A percentile compares a stretch with the other conserved stretches of the same genome.
phyloP scores from a whole-genome alignment of 2,329 filamentous ascomycete species.

The Elsinoe arachidis region DNA sequence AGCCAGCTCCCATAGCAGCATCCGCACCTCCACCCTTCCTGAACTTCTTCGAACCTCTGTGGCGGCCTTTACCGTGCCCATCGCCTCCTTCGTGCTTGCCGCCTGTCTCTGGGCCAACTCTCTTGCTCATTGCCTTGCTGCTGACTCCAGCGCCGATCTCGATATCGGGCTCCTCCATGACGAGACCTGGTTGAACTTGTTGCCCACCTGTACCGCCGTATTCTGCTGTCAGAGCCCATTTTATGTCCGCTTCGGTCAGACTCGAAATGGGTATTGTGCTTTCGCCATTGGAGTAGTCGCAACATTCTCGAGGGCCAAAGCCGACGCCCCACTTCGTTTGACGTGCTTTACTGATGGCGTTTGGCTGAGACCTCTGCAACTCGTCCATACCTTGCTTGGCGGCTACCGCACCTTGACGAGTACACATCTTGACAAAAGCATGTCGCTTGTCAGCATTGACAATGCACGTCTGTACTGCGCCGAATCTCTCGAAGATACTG shows the following conservation, averaged over 20 bases:
- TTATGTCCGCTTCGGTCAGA: conserved; percentile 89
- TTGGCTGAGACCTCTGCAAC: conserved; percentile 70
- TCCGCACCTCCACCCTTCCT: conserved; percentile 17
- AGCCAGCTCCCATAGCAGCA: conserved; percentile 20
- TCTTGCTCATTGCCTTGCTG: conserved; percentile 56
- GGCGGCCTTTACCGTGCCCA: conserved; percentile 19
- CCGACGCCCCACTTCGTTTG: conserved; percentile 96
- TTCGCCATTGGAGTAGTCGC: conserved; percentile 85
- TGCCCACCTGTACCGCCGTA: conserved; percentile 85
- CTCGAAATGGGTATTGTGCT: conserved; percentile 88
- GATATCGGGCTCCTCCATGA: conserved; percentile 95
- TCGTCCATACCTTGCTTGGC: conserved; percentile 88
- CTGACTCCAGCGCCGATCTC: conserved; percentile 97
- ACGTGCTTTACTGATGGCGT: conserved; percentile 56
- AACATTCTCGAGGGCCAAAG: conserved; percentile 93
- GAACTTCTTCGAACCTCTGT: not conserved
- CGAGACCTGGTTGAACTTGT: conserved; percentile 70
- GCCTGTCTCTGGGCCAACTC: conserved; percentile 27
- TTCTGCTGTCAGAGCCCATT: conserved; percentile 93
- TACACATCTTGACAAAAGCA: conserved; percentile 98
- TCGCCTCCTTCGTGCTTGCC: conserved; percentile 23
- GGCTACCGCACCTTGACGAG: conserved; percentile 69
- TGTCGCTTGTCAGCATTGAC: conserved; percentile 97
- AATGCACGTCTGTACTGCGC: conserved; percentile 91
- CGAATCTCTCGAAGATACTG: conserved; percentile 69